Base-by-base conservation (phyloP, 768 basidiomycete species). In the Strobilomyces echinocephalus region DNA sequence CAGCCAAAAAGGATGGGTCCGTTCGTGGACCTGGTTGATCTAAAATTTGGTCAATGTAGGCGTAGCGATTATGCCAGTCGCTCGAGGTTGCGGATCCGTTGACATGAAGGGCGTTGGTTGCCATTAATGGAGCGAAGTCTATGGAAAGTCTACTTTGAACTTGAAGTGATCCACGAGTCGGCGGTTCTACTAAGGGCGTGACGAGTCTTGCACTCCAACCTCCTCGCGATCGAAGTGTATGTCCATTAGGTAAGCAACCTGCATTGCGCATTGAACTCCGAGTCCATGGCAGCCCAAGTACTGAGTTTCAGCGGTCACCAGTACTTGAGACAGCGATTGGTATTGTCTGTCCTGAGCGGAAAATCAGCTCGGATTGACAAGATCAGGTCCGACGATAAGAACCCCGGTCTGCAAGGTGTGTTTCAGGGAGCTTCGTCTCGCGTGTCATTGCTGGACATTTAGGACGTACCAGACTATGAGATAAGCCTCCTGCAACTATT, bases 361-460 rank as follows among this genome's bases (percentile, higher is more conserved):
- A 90, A 88, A 62, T 74, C 86, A 39, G 81, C 95, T 4, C 79
- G 83, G 52, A 88, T 98, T 38, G 86, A 93, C 64, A 85, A 83
- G 60, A 97, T 99, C 54, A 84, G 97, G 26, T 75, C 90, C 1
- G 84, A 92, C 31, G 94, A 97, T 72, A 93, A 93, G 63, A 88
- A 98, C 68, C 95, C 95, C 24, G 97, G 97, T 68, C 72, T 99
- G n/a, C 75, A 84, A 80, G 92, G 91, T 92, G 53, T 43, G 73
- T 52, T 34, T 9, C 36, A 42, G 14, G 36, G 46, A 40, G 49
- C 24, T 30, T 20, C n/a, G n/a, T 31, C 20, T 26, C 2, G 40
- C 12, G 10, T 31, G 20, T 43, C 42, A 46, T 55, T 41, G 48
- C 43, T 41, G 28, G 28, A 53, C 41, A 4, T 30, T n/a, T 52